Evolutionary conservation across 768 basidiomycete genomes (phyloP), one percentile per base, ranked within the genome.

Genomic region (Tubosaeta sp.): DNA sequence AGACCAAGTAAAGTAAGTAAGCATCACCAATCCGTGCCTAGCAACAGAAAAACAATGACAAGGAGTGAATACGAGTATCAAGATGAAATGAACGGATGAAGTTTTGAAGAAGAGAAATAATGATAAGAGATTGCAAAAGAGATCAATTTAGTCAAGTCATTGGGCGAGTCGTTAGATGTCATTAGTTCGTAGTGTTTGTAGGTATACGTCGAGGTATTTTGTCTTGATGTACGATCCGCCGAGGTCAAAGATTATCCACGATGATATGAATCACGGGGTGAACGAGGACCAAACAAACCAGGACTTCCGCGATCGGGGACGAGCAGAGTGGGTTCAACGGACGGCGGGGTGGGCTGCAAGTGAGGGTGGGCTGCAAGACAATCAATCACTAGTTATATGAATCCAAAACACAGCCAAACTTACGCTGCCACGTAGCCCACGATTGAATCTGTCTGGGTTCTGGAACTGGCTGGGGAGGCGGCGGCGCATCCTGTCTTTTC

Each of bases 261-360:
- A 48, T 57, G n/a, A n/a, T n/a, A 65, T 6, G 73, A 74, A 45
- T 68, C 68, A 46, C 76, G 71, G 11, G 83, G 84, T n/a, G 86
- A 82, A 35, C 85, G 75, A 36, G 89, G 87, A 29, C 90, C 90
- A 61, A 91, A 92, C 53, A 92, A 68, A 25, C 88, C 87, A 40
- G 82, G 83, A 49, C 78, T 82, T 34, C 71, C 69, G 43, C 70
- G 71, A 11, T 76, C 77, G 25, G 86, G 84, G 21, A 86, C 81
- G 31, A 83, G 71, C 11, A 87, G 68, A n/a, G 78, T 81, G n/a
- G 86, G 75, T 50, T 80, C 78, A 46, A 76, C 67, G 3, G 80
- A 77, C 5, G 81, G 76, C n/a, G 86, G 80, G 5, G 85, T 84
- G 3, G 84, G 83, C 19, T 67, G 74, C 36, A 74, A 62, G 32